These are phyloP conservation scores for Didymosphaeria variabile DNA, from an alignment of 2,329 filamentous ascomycete species.

Conservation along the genomic window DNA sequence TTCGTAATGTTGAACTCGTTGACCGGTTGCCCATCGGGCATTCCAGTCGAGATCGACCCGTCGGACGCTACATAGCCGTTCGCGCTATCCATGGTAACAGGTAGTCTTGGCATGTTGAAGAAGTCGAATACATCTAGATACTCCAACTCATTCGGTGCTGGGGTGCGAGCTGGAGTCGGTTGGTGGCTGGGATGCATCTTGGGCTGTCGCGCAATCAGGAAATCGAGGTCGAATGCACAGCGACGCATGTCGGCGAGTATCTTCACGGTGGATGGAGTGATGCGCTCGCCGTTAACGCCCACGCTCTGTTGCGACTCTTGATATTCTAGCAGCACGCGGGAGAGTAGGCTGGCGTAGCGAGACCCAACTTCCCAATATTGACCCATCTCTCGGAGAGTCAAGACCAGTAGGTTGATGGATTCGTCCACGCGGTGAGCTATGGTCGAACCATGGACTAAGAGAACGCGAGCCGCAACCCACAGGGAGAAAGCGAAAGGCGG, in stretches of 20 bases:
- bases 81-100: constrained; percentile 49
- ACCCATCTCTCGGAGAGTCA: constrained; percentile 82
- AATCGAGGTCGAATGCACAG: constrained; percentile 89
- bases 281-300: constrained; percentile 70
- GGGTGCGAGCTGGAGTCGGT: constrained; percentile 70
- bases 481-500: constrained; percentile 92
- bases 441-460: constrained; percentile 89
- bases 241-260: constrained; percentile 92
- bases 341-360: constrained; percentile 80
- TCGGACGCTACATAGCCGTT: constrained; percentile 41
- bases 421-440: constrained; percentile 84
- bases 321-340: constrained; percentile 87
- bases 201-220: constrained; percentile 85
- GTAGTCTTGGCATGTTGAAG: constrained; percentile 86
- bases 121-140: constrained; percentile 95
- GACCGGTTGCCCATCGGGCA: constrained; percentile 38
- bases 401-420: constrained; percentile 82
- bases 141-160: constrained; percentile 83
- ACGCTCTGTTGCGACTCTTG: constrained; percentile 74
- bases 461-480: constrained; percentile 87
- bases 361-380: constrained; percentile 85
- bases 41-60: constrained; percentile 32
- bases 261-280: constrained; percentile 82
- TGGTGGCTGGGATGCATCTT: constrained; percentile 42
- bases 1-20: constrained; percentile 82